Evolutionary conservation across 192 early-diverging fungal genomes (phyloP).

Genomic region (Martensiomyces pterosporus): DNA sequence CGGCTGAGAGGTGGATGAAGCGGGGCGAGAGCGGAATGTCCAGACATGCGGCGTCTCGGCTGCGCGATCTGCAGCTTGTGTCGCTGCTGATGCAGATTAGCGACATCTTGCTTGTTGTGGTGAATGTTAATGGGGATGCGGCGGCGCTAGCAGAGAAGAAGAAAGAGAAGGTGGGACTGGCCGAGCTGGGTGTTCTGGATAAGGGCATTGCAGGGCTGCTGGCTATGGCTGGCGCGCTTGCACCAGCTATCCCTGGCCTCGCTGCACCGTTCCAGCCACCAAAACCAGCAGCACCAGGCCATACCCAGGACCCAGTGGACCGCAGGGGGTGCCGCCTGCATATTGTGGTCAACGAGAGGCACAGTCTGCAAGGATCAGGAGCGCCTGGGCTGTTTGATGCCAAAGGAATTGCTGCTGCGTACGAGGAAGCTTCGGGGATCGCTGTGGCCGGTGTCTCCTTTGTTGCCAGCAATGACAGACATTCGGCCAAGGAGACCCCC

Average conservation of each 20-base stretch:
- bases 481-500: no score
- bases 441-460: conserved; percentile 17
- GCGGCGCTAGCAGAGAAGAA: no score
- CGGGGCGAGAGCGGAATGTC: neutral
- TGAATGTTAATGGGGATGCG: no score
- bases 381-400: no score
- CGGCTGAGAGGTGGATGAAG: conserved; percentile 7
- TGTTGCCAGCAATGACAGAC: neutral
- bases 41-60: conserved; percentile 3
- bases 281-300: neutral
- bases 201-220: conserved; percentile 12
- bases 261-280: neutral
- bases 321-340: conserved; percentile 9
- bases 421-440: conserved; percentile 21
- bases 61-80: conserved; percentile 27
- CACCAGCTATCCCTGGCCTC: conserved; percentile 9
- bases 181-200: conserved; percentile 7
- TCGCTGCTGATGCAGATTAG: conserved; percentile 28
- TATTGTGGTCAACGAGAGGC: conserved; percentile 20
- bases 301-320: neutral
- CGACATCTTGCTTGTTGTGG: conserved; percentile 24
- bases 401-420: conserved; percentile 6
- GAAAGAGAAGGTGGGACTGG: no score
- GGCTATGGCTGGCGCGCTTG: conserved; percentile 7
- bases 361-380: no score